Base-by-base conservation (phyloP, 148 eudicot genomes). In the Gaultheria prostrata region DNA sequence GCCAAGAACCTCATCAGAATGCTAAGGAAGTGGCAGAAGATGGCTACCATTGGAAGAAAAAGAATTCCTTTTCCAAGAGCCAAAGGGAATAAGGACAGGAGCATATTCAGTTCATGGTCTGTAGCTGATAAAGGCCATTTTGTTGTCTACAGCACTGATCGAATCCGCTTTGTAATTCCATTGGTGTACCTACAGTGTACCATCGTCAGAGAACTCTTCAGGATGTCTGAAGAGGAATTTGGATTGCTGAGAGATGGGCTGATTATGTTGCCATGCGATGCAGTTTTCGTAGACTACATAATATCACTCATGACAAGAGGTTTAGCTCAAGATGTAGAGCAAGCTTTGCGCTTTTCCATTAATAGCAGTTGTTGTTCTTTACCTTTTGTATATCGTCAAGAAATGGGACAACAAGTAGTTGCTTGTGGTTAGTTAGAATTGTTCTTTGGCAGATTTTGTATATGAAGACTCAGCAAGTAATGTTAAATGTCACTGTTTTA, bases 181-280 rank as follows among this genome's bases (percentile, higher is more conserved):
- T 24, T 89, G 24, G 80, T 4, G 9, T 87, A 85, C 81, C 88
- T 92, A 4, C 33, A 86, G 32, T 84, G 49, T 45, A 78, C 77
- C 1, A 69, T 87, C 8, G 70, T 91, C 30, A 87, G 85, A 79
- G 88, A 87, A 80, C 83, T 89, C 21, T 77, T 89, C n/a, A 84
- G 67, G 50, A 86, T 88, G 82, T 86, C 90, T 12, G 91, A 86
- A 80, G 94, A 89, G 59, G 90, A 88, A 83, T 90, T 83, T 82
- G 92, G 94, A 35, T 63, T 85, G 48, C 77, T 81, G 9, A 85
- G 82, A 26, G 73, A 87, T 32, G 89, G 90, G 9, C 90, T 90
- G 3, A 92, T 92, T 67, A 85, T 80, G 6, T 69, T 92, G 82
- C 90, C 90, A 54, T 89, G 90, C 76, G 91, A 87, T 57, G 81